Percentiles rank a stretch among this genome's conserved stretches.
phyloP scores from a whole-genome alignment of 2,329 filamentous ascomycete genomes.

The Dactylonectria estremocensis region DNA sequence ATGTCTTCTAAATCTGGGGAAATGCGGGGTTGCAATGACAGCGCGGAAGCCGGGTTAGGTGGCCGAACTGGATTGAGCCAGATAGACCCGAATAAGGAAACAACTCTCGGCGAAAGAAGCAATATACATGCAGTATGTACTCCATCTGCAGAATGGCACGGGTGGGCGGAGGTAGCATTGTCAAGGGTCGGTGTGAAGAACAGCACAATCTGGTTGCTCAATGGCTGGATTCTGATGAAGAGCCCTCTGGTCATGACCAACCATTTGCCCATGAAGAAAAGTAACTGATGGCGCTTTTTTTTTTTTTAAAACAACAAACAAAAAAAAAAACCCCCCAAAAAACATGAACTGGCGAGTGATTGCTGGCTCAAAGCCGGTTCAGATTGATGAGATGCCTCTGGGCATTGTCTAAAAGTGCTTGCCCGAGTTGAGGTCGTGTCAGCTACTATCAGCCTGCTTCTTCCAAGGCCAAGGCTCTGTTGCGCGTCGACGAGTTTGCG shows the following conservation, averaged over 20 bases:
- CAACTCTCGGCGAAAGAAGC: neutral
- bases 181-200: neutral
- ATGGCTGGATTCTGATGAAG: neutral
- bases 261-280: neutral
- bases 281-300: neutral
- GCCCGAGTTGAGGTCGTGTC: neutral
- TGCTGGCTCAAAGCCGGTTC: conserved; percentile 20
- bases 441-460: neutral
- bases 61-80: neutral
- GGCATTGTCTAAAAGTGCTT: conserved; percentile 23
- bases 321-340: no score
- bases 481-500: neutral
- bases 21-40: conserved; percentile 41
- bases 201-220: conserved; percentile 8
- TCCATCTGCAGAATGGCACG: neutral
- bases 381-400: conserved; percentile 30
- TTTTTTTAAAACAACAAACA: no score
- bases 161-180: neutral
- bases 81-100: neutral
- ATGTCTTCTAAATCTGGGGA: conserved; percentile 42
- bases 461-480: conserved; percentile 1
- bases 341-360: conserved; percentile 1
- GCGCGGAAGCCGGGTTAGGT: neutral
- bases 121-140: neutral
- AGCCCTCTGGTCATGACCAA: no score